These are phyloP conservation scores for Limnanthes douglasii DNA, from an alignment of 345 rosid genomes.

Conservation along the genomic window DNA sequence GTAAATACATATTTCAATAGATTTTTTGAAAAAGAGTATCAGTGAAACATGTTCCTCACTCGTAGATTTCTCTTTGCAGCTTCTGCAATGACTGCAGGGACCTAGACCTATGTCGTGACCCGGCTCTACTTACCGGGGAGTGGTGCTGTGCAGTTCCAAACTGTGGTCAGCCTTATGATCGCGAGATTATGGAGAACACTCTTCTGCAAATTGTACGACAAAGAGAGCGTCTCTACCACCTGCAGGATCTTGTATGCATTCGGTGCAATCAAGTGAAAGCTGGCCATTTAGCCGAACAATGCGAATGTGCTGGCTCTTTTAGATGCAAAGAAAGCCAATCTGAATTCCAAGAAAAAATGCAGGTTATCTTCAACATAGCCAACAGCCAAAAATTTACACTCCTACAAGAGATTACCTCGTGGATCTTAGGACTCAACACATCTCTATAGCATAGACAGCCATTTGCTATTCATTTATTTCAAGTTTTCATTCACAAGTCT, in stretches of 20 bases:
- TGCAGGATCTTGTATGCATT: slow-evolving; percentile 71
- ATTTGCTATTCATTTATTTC: no score
- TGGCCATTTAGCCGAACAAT: slow-evolving; percentile 69
- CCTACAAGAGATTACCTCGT: slow-evolving; percentile 44
- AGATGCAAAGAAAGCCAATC: slow-evolving; percentile 57
- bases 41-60: slow-evolving; percentile 7
- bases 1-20: slow-evolving; percentile 1
- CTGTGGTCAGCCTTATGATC: slow-evolving; percentile 76
- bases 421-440: slow-evolving; percentile 32
- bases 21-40: background rate
- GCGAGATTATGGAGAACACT: slow-evolving; percentile 63
- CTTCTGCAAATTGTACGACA: slow-evolving; percentile 80
- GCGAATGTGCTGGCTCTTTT: slow-evolving; percentile 70
- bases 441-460: slow-evolving; percentile 4
- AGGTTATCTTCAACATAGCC: slow-evolving; percentile 51
- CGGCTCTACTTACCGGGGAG: slow-evolving; percentile 45
- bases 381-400: slow-evolving; percentile 42
- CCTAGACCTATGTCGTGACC: slow-evolving; percentile 72
- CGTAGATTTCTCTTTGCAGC: slow-evolving; percentile 23
- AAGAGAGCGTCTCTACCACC: slow-evolving; percentile 67
- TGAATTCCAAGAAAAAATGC: slow-evolving; percentile 52
- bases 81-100: slow-evolving; percentile 90
- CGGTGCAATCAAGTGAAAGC: slow-evolving; percentile 91
- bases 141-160: slow-evolving; percentile 70
- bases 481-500: no score